Evolutionary conservation across 2,329 filamentous ascomycete genomes (phyloP).

Genomic region (Exserohilum turcica): DNA sequence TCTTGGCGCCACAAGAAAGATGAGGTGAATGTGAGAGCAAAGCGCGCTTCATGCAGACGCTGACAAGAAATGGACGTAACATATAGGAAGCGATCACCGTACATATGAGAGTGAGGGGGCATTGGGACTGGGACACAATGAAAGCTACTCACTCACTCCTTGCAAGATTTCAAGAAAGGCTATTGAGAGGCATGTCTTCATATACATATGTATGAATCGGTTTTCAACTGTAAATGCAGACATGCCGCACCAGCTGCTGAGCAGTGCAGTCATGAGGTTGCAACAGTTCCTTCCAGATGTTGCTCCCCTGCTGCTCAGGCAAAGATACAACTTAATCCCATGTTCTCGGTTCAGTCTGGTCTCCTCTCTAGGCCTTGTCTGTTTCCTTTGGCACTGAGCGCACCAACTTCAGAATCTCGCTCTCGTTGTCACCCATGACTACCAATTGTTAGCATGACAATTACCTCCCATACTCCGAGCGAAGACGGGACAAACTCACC

Average conservation of each 20-base stretch:
- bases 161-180: neutral
- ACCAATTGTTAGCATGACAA: constrained; percentile 14
- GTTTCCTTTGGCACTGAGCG: constrained; percentile 59
- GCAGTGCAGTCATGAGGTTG: constrained; percentile 3
- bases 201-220: constrained; percentile 6
- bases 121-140: neutral
- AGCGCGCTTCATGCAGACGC: neutral
- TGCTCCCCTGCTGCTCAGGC: neutral
- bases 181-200: constrained; percentile 14
- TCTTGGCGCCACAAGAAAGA: constrained; percentile 6
- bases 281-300: neutral
- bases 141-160: neutral
- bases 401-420: constrained; percentile 84
- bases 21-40: constrained; percentile 19
- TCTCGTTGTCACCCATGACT: constrained; percentile 78
- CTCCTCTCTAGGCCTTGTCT: constrained; percentile 21
- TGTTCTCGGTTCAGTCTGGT: neutral
- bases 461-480: neutral
- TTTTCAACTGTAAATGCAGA: constrained; percentile 18
- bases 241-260: constrained; percentile 2
- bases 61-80: neutral
- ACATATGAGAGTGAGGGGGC: neutral
- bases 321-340: neutral
- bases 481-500: constrained; percentile 49
- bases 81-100: neutral